Conservation (phyloP, 2,329 filamentous ascomycete genomes). For the Ophiostoma pallidulum region DNA sequence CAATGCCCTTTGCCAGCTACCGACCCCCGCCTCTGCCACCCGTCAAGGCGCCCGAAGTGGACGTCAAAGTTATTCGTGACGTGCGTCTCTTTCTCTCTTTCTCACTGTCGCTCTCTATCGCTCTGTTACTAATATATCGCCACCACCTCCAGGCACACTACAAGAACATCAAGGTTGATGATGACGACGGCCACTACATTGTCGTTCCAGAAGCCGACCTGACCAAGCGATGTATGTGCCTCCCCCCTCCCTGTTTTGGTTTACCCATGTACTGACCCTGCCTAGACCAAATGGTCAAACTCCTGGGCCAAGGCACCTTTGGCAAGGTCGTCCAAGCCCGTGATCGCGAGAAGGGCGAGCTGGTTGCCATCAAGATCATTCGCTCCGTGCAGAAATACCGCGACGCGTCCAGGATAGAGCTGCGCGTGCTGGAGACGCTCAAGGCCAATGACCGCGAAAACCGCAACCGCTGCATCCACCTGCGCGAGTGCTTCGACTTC, state of each 20-base stretch:
- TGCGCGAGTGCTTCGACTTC: slow-evolving; percentile 95
- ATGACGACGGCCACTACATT: slow-evolving; percentile 95
- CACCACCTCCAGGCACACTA: neutral
- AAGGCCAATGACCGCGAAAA: slow-evolving; percentile 87
- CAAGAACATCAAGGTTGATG: slow-evolving; percentile 68
- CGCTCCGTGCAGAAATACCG: slow-evolving; percentile 97
- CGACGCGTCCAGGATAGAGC: slow-evolving; percentile 88
- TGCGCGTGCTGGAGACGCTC: slow-evolving; percentile 84
- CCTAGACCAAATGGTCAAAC: slow-evolving; percentile 74
- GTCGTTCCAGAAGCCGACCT: slow-evolving; percentile 78
- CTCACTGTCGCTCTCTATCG: no score
- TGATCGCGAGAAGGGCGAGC: slow-evolving; percentile 66
- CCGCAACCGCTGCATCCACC: slow-evolving; percentile 91
- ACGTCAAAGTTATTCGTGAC: slow-evolving; percentile 52
- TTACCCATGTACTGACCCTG: slow-evolving; percentile 15
- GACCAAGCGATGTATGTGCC: slow-evolving; percentile 74
- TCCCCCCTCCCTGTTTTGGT: neutral
- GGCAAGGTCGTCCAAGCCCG: slow-evolving; percentile 94
- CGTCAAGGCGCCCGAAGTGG: slow-evolving; percentile 78
- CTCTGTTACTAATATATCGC: slow-evolving; percentile 15
- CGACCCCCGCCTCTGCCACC: slow-evolving; percentile 79
- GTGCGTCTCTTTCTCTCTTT: slow-evolving; percentile 36
- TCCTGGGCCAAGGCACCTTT: slow-evolving; percentile 94
- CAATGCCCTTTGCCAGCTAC: slow-evolving; percentile 68
- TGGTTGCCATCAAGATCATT: slow-evolving; percentile 94